Evolutionary conservation across 805 yeast species (phyloP), one percentile per base, ranked within the genome.

Genomic region (Lachancea kluyveri): DNA sequence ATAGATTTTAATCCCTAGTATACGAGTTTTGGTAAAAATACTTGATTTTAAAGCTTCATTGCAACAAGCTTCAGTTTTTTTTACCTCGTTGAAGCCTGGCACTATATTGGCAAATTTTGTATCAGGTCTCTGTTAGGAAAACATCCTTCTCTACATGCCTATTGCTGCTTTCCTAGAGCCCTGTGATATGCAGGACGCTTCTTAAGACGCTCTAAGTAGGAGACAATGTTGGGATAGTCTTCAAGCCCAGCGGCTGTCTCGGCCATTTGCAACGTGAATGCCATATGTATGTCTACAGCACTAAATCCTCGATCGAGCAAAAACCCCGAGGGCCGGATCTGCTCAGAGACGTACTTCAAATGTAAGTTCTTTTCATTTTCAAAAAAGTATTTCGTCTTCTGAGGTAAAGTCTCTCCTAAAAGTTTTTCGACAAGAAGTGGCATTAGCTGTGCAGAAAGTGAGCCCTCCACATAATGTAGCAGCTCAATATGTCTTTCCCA

Each of bases 391-490:
- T 62, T 65, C 5, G 60, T 42, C 4, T 54, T 42, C 36, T 62
- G 67, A 5, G 68, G 70, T 16, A 56, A 56, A 3, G 63, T 50
- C n/a, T n/a, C n/a, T n/a, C n/a, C n/a, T 15, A 57, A 48, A 26
- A 65, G 30, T 17, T 55, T 48, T 31, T 62, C 47, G 37, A 59
- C 62, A n/a, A n/a, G n/a, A n/a, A n/a, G n/a, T n/a, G n/a, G n/a
- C 52, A 59, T 59, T 32, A 71, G 50, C 6, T 63, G 55, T 4
- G 74, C 73, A 49, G 72, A 77, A 11, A 80, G 49, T 14, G 82
- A 66, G 1, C 77, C 82, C 52, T 81, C 90, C n/a, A 70, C 51
- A 43, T 69, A 74, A 46, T 73, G 74, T 25, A 73, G 53, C n/a
- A n/a, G n/a, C n/a, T n/a, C n/a, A 40, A 58, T 75, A 48, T 70